Conservation (phyloP, 202 grass and related monocot species). For the Musa balbisiana region DNA sequence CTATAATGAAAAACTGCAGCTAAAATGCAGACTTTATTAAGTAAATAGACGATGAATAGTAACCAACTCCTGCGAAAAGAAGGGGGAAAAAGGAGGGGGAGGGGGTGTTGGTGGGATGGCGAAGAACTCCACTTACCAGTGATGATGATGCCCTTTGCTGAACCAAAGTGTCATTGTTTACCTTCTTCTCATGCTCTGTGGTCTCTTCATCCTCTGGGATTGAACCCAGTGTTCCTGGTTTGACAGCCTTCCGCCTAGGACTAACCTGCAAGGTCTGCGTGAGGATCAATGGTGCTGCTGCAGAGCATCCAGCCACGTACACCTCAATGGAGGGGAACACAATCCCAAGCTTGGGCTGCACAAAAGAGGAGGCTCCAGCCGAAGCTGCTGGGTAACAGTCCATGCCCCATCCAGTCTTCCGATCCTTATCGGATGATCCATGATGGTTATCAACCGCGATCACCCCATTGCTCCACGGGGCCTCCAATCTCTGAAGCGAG, state of each 20-base stretch:
- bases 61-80: too few relatives aligned
- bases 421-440: slow-evolving; percentile 6
- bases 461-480: slow-evolving; percentile 26
- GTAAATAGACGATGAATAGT: neutral
- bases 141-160: slow-evolving; percentile 23
- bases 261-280: slow-evolving; percentile 38
- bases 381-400: slow-evolving; percentile 34
- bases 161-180: slow-evolving; percentile 15
- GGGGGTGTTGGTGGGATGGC: neutral
- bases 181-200: neutral
- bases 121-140: neutral
- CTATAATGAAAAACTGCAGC: too few relatives aligned
- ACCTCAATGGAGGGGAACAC: slow-evolving; percentile 25
- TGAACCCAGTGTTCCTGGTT: slow-evolving; percentile 31
- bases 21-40: too few relatives aligned
- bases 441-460: neutral
- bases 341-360: slow-evolving; percentile 18
- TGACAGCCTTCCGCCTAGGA: slow-evolving; percentile 23
- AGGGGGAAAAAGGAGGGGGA: fast-evolving
- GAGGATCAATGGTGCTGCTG: slow-evolving; percentile 37
- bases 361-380: slow-evolving; percentile 15
- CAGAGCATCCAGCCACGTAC: slow-evolving; percentile 34
- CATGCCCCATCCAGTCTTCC: slow-evolving; percentile 40
- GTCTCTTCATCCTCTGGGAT: slow-evolving; percentile 39
- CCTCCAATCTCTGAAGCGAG: slow-evolving; percentile 29